phyloP scores from a whole-genome alignment of 2,329 filamentous ascomycete species.

The Fusarium sp. region DNA sequence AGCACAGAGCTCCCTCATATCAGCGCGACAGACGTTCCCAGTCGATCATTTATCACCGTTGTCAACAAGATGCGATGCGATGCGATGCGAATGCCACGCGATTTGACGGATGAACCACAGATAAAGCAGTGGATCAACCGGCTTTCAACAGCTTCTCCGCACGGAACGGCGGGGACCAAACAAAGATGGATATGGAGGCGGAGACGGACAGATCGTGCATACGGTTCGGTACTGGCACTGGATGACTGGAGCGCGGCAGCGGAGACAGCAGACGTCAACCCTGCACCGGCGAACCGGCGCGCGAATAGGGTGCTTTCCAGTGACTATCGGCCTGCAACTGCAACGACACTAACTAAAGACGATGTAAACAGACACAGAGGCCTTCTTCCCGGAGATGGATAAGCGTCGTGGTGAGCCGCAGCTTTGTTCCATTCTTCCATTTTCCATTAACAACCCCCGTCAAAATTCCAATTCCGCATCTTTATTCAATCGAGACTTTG shows the following conservation, averaged over 20 bases:
- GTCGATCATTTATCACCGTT: conserved; percentile 24
- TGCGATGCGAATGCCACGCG: conserved; percentile 20
- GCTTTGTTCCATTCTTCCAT: conserved; percentile 35
- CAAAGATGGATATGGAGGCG: conserved; percentile 32
- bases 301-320: conserved; percentile 47
- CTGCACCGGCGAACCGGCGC: conserved; percentile 41
- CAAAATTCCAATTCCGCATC: conserved; percentile 38
- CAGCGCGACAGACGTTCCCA: conserved; percentile 9
- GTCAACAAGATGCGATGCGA: conserved; percentile 16
- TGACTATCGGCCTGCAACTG: conserved; percentile 26
- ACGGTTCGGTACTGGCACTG: conserved; percentile 24
- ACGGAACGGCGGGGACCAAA: conserved; percentile 38
- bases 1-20: conserved; percentile 30
- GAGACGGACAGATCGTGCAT: conserved; percentile 46
- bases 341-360: conserved; percentile 23
- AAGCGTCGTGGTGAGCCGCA: conserved; percentile 40
- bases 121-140: conserved; percentile 42
- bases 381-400: conserved; percentile 42
- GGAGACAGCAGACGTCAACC: conserved; percentile 41
- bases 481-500: conserved; percentile 18
- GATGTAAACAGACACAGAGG: conserved; percentile 33
- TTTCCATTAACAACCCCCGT: conserved; percentile 13
- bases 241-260: conserved; percentile 37
- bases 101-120: conserved; percentile 21
- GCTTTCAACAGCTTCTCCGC: conserved; percentile 44